Base-by-base conservation (phyloP, 108 stramenopile genomes). In the Cyclostephanos tholiformis region DNA sequence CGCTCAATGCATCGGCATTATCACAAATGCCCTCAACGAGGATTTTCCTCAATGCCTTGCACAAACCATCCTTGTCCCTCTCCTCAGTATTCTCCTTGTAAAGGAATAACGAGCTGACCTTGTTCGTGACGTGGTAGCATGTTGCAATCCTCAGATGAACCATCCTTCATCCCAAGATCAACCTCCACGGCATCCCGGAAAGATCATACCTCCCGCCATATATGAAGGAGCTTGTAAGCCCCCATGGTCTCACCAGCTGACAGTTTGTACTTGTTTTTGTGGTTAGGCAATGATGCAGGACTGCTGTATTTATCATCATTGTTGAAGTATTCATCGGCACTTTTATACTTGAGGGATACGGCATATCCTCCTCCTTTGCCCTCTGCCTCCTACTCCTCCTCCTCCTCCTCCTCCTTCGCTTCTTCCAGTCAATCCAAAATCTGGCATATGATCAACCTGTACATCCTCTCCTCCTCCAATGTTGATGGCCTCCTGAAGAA, bases 91-190 rank as follows among this genome's bases (percentile, higher is more conserved):
- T 66, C 53, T 79, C 78, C 19, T 55, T 50, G 51, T 72, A 72
- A 0, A 72, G 59, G 53, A 79, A 79, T 58, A 79, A 57, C 1
- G 79, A 72, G 19, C 74, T 50, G 29, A 73, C 43, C 60, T 75
- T 70, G 50, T 74, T 70, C 11, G 56, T 49, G 51, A 51, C 22
- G n/a, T 6, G 19, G 9, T n/a, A 5, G 25, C 46, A 8, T 0
- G 30, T 20, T 2, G 26, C 32, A 10, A 23, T 26, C 53, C 2
- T 3, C 36, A 1, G 0, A n/a, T 0, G 3, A 35, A 1, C 65
- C 67, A 19, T 81, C 69, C n/a, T 70, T 49, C 60, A 56, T 49
- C 22, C 44, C 68, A 5, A 74, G 30, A 17, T 51, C 60, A 25
- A 41, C 35, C n/a, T 81, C 69, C 35, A 62, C 64, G 12, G 56